Base-by-base conservation (phyloP, 2,329 filamentous ascomycete genomes). In the Madurella mycetomatis region DNA sequence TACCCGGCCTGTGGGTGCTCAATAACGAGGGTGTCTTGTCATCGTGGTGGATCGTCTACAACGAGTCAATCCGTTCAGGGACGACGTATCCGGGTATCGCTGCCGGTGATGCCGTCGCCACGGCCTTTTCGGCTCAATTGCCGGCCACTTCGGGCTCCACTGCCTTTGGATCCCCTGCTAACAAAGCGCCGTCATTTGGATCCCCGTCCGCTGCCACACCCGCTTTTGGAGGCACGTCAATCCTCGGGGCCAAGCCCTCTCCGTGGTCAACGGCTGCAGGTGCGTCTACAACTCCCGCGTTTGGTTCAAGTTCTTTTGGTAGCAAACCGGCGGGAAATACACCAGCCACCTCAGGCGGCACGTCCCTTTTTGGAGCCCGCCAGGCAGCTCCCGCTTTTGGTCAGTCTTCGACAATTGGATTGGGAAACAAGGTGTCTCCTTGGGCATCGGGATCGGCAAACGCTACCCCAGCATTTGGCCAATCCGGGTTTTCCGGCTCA, bases 11-110 rank as follows among this genome's bases (percentile, higher is more conserved):
- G 41, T 86, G 94, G 78, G 80, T 90, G 31, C 76, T 99, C 15
- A 97, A 95, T 56, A 86, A 96, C 61, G 90, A 96, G 65, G 94
- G 94, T 60, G 74, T 95, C 9, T 76, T 99, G 15, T 84, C 83
- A 44, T 81, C 85, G 12, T 99, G 92, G 91, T 96, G 92, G 90
- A 73, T 97, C 42, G 81, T 97, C 17, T 96, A 96, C 72, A 83
- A 87, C 37, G 90, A 95, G 41, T 91, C 92, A 1, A 85, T 99
- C 57, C 83, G 86, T 55, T 77, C 86, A 62, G 85, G 85, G 3
- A 83, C 82, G 7, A 81, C 83, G 0, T 97, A 91, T 68, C 81
- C 86, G 41, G 88, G 87, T 4, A 75, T 96, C 59, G 74, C 78
- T 41, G 74, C 72, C 43, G 74, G 74, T 32, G 73, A 76, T 53